phyloP scores from a whole-genome alignment of 805 yeast genomes.

The Wickerhamomyces alni region DNA sequence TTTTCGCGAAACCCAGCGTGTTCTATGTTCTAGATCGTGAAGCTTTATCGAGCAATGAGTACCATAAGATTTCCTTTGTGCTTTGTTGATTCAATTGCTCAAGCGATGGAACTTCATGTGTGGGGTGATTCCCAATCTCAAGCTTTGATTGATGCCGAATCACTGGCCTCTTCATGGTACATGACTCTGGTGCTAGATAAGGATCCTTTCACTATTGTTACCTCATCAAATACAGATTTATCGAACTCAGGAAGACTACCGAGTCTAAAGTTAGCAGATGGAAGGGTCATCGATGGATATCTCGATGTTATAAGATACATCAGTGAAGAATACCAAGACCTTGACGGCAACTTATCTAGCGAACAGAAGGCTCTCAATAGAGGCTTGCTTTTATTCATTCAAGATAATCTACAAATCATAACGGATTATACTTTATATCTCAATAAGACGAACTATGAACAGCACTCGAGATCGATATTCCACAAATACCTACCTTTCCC shows the following conservation, averaged over 20 bases:
- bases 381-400: slow-evolving; percentile 38
- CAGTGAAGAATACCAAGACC: slow-evolving; percentile 2
- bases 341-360: slow-evolving; percentile 9
- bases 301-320: slow-evolving; percentile 32
- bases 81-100: too few relatives aligned
- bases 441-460: slow-evolving; percentile 52
- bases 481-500: slow-evolving; percentile 58
- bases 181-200: slow-evolving; percentile 22
- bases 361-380: slow-evolving; percentile 34
- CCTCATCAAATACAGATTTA: slow-evolving; percentile 53
- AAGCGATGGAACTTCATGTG: slow-evolving; percentile 34
- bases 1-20: too few relatives aligned
- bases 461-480: slow-evolving; percentile 51
- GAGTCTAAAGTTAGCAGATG: slow-evolving; percentile 24
- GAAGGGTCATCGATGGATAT: slow-evolving; percentile 33
- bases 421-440: slow-evolving; percentile 54
- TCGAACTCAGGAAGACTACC: slow-evolving; percentile 50
- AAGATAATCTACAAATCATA: slow-evolving; percentile 36
- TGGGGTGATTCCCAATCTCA: slow-evolving; percentile 42
- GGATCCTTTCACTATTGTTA: slow-evolving; percentile 32
- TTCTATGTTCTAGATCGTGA: too few relatives aligned
- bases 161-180: slow-evolving; percentile 42
- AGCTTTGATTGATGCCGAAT: slow-evolving; percentile 46
- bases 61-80: too few relatives aligned
- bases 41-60: too few relatives aligned